These are phyloP conservation scores for Trichoderma erinaceum DNA, from an alignment of 495 filamentous ascomycete genomes.

Conservation along the genomic window DNA sequence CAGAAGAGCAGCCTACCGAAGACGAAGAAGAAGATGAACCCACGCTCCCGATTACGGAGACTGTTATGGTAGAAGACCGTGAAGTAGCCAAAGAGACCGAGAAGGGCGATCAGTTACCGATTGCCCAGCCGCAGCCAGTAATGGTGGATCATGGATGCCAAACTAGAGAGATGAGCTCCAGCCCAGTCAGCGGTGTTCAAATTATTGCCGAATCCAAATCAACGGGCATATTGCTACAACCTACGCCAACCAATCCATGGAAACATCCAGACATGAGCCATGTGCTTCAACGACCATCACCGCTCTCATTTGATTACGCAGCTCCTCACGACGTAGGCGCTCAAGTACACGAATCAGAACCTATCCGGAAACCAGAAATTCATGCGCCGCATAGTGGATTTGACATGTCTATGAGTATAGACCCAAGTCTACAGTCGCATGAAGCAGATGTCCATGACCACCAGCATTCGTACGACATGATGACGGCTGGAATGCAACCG, in stretches of 20 bases:
- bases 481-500: neutral
- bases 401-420: neutral
- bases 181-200: slow-evolving; percentile 2
- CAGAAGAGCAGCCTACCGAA: slow-evolving; percentile 23
- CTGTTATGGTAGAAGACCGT: neutral
- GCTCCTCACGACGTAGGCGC: neutral
- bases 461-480: neutral
- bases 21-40: neutral
- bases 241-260: neutral
- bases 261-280: neutral
- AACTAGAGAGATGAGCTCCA: slow-evolving; percentile 22
- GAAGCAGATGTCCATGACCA: neutral
- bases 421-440: neutral
- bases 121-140: slow-evolving; percentile 18
- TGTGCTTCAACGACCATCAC: neutral
- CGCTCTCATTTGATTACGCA: neutral
- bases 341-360: neutral
- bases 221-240: slow-evolving; percentile 1
- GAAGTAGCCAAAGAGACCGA: neutral
- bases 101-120: neutral
- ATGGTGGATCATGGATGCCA: slow-evolving; percentile 46
- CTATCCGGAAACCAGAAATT: neutral
- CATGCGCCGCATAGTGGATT: neutral
- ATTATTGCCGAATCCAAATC: slow-evolving; percentile 5
- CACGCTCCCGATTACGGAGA: slow-evolving; percentile 22